phyloP scores from a whole-genome alignment of 306 rosid genomes.

The Adenanthera pavonina region DNA sequence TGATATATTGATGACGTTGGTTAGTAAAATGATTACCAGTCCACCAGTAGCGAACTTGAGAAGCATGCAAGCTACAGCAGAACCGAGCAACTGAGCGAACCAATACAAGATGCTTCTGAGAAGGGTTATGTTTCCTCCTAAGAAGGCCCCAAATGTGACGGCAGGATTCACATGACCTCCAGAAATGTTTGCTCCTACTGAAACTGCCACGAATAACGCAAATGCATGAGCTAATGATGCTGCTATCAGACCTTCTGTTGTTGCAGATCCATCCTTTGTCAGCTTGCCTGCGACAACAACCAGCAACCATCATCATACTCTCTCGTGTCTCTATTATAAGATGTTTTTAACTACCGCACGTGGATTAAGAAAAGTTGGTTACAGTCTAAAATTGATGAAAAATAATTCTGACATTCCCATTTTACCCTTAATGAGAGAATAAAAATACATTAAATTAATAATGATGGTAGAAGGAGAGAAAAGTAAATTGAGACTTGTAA shows the following conservation, averaged over 20 bases:
- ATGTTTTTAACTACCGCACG: no score
- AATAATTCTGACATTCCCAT: no score
- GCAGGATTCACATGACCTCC: conserved; percentile 6
- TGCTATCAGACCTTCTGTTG: background rate
- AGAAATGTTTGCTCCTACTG: background rate
- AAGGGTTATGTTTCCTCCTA: conserved; percentile 48
- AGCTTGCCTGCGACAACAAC: conserved; percentile 40
- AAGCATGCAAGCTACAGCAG: conserved; percentile 43
- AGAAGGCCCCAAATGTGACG: conserved; percentile 27
- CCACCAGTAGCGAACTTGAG: background rate
- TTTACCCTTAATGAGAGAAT: no score
- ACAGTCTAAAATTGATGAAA: no score
- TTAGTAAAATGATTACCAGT: background rate
- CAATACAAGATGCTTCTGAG: conserved; percentile 51
- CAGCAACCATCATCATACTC: no score
- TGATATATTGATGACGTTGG: no score
- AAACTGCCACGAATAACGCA: background rate
- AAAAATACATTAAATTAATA: no score
- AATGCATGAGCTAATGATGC: background rate
- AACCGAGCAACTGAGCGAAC: conserved; percentile 50
- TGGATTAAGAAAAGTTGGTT: no score
- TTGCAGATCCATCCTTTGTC: conserved; percentile 37
- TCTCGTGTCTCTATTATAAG: no score
- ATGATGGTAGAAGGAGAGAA: no score
- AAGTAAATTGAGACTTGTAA: no score